Evolutionary conservation across 2,329 filamentous ascomycete species (phyloP), one percentile per base, ranked within the genome.

Genomic region (Chaetomiaceae sp.): DNA sequence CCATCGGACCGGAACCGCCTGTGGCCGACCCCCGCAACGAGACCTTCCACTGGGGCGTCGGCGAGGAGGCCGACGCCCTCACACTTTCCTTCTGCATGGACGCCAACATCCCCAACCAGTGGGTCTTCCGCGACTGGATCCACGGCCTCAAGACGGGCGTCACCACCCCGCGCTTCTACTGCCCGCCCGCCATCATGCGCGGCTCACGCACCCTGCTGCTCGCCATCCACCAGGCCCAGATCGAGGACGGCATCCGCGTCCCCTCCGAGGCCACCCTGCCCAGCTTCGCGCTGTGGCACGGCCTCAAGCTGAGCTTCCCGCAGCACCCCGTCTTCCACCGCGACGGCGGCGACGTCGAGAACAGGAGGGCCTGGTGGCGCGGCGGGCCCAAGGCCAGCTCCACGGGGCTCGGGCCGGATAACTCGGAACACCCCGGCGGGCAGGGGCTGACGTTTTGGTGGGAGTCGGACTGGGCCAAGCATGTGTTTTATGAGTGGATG

Each of bases 211-310:
- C 58, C 5, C 57, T 70, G 1, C 55, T 69, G 16, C 60, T 68
- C 2, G 62, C 59, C 27, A 59, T 64, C 21, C 68, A 70, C 55
- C 55, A 64, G 30, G 62, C 62, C 3, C 67, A 70, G 55, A 47
- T 65, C 31, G 54, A 61, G 16, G 47, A 55, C 3, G 66, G 63
- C 16, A 45, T 69, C 34, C 58, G 58, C 17, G 44, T 69, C 1
- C 65, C 67, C 8, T 64, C 63, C 43, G 68, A 70, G 57, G 64
- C 67, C 1, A 67, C 64, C 2, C 59, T 68, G n/a, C 63, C 66
- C 8, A 62, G 60, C 23, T 70, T 65, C 46, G 68, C 68, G 9
- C 56, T 69, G 2, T 70, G 66, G 66, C 64, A 68, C 50, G 68
- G 68, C 16, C 60, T 70, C 35, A 70, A 70, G 61, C 52, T 70